phyloP scores from a whole-genome alignment of 2,329 filamentous ascomycete genomes.

The Xylaria sp. region DNA sequence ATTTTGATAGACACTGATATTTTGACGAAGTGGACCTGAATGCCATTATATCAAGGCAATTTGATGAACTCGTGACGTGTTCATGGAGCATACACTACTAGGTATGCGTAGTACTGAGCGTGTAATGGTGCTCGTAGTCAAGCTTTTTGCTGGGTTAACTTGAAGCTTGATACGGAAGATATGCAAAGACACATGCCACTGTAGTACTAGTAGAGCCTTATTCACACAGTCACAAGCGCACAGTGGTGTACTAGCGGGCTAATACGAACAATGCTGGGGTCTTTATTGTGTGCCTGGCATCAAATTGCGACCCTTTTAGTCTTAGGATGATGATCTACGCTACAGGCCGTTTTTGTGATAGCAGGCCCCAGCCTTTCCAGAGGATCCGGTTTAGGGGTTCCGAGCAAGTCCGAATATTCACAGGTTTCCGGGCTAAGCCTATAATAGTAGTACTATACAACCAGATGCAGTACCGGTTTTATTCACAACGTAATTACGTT shows the following conservation, averaged over 20 bases:
- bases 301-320: constrained; percentile 28
- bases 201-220: constrained; percentile 16
- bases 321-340: constrained; percentile 23
- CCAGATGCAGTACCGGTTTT: background rate
- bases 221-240: constrained; percentile 20
- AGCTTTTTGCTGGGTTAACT: constrained; percentile 8
- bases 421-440: background rate
- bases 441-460: background rate
- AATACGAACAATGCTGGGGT: constrained; percentile 32
- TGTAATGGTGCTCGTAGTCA: constrained; percentile 8
- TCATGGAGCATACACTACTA: constrained; percentile 4
- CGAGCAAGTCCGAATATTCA: background rate
- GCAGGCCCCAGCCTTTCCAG: constrained; percentile 6
- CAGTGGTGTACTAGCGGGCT: background rate
- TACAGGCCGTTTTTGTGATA: constrained; percentile 12
- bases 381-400: constrained; percentile 24
- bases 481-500: background rate
- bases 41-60: constrained; percentile 3
- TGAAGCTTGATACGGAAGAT: constrained; percentile 29
- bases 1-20: constrained; percentile 15
- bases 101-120: background rate
- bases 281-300: constrained; percentile 23
- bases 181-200: constrained; percentile 12
- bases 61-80: constrained; percentile 10
- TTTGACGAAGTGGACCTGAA: constrained; percentile 6